A percentile compares a stretch with the other conserved stretches of the same genome.
Evolutionary conservation across 2,329 filamentous ascomycete species (phyloP).

Genomic region (Colletotrichum incanum): DNA sequence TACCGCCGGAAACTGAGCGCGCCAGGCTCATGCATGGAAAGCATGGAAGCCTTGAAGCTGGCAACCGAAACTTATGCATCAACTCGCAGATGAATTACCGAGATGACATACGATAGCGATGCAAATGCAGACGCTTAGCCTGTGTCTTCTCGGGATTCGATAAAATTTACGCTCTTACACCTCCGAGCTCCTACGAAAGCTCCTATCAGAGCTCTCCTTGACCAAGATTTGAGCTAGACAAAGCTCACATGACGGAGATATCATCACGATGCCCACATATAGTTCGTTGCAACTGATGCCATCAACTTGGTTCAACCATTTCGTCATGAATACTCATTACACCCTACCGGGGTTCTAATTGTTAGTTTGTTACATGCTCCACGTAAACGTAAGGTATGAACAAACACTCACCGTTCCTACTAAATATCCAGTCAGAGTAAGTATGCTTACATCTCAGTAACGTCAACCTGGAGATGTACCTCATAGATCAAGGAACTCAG

Average conservation of each 20-base stretch:
- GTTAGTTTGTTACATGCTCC: too few species aligned
- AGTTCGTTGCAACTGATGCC: neutral
- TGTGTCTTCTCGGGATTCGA: neutral
- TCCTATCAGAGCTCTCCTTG: neutral
- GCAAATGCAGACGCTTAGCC: neutral
- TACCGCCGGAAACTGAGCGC: neutral
- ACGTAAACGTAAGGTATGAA: too few species aligned
- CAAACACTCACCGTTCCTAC: too few species aligned
- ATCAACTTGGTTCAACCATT: neutral
- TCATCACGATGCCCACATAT: neutral
- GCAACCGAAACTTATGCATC: neutral
- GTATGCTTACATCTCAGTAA: too few species aligned
- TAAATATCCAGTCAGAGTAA: too few species aligned
- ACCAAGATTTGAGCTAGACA: neutral
- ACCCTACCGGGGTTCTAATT: too few species aligned
- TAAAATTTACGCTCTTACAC: neutral
- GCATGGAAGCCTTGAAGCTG: neutral
- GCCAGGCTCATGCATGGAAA: neutral
- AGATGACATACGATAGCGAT: too few species aligned
- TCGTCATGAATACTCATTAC: neutral
- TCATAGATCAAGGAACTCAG: too few species aligned
- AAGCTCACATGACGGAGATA: neutral
- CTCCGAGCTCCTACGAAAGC: neutral
- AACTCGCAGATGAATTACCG: too few species aligned
- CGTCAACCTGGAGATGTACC: too few species aligned